These are phyloP conservation scores for Puya raimondii DNA, from an alignment of 176 grass and related monocot genomes.

Conservation along the genomic window DNA sequence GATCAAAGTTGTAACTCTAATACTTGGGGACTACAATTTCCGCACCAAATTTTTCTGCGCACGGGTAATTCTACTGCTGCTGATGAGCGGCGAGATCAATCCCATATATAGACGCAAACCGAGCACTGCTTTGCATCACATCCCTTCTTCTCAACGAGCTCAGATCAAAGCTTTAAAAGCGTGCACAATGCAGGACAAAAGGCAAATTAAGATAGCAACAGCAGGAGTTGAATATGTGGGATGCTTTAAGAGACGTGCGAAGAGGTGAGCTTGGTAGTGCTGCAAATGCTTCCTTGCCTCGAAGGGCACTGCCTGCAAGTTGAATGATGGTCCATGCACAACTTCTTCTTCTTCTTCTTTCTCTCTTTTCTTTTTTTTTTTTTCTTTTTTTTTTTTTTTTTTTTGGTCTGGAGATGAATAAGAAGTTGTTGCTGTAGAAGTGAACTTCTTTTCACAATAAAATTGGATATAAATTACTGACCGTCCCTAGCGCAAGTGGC, in stretches of 20 bases:
- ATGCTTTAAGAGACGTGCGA: slow-evolving; percentile 4
- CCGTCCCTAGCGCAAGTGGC: too few species aligned
- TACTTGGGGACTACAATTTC: too few species aligned
- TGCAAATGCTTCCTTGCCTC: not conserved
- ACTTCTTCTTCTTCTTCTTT: slow-evolving; percentile 9
- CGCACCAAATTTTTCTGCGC: too few species aligned
- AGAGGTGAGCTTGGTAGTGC: not conserved
- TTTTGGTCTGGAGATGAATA: too few species aligned
- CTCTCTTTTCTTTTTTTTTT: too few species aligned
- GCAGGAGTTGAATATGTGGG: slow-evolving; percentile 33
- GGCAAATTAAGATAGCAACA: slow-evolving; percentile 13
- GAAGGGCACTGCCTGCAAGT: slow-evolving; percentile 24
- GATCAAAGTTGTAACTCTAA: too few species aligned
- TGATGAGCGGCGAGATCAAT: not conserved
- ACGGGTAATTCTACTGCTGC: too few species aligned
- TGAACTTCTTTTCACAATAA: too few species aligned
- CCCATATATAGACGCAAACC: not conserved
- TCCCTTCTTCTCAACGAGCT: not conserved
- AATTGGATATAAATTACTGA: not conserved
- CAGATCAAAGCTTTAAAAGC: slow-evolving; percentile 18
- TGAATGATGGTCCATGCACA: slow-evolving; percentile 13
- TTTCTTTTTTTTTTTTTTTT: too few species aligned
- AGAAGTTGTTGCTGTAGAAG: too few species aligned
- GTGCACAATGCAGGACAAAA: slow-evolving; percentile 38
- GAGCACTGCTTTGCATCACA: not conserved